phyloP scores from a whole-genome alignment of 2,329 filamentous ascomycete species.

The Curvularia eragrostidis region DNA sequence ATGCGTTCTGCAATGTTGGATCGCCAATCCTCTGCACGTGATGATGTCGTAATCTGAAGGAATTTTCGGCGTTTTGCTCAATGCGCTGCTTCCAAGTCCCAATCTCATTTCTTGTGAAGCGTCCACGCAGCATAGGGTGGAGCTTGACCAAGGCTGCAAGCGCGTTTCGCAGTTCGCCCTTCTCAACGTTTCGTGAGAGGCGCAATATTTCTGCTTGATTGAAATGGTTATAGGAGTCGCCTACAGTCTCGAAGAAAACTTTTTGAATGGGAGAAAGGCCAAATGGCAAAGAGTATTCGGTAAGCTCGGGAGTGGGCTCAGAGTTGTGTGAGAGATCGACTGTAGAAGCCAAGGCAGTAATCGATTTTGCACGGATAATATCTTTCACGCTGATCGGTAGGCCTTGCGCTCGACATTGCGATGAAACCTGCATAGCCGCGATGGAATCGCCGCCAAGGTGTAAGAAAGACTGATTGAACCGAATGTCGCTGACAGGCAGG shows the following conservation, averaged over 20 bases:
- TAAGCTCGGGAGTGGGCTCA: slow-evolving; percentile 1
- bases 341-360: slow-evolving; percentile 33
- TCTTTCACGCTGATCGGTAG: slow-evolving; percentile 43
- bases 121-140: slow-evolving; percentile 52
- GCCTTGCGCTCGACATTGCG: slow-evolving; percentile 40
- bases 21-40: slow-evolving; percentile 19
- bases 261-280: slow-evolving; percentile 41
- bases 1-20: slow-evolving; percentile 26
- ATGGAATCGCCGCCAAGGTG: slow-evolving; percentile 48
- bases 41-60: slow-evolving; percentile 39
- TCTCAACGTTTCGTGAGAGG: slow-evolving; percentile 32
- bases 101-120: slow-evolving; percentile 41
- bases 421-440: slow-evolving; percentile 46
- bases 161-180: slow-evolving; percentile 36
- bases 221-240: slow-evolving; percentile 38
- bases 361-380: slow-evolving; percentile 44
- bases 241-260: slow-evolving; percentile 39
- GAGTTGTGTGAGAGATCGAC: slow-evolving; percentile 22
- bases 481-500: slow-evolving; percentile 34
- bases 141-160: slow-evolving; percentile 41
- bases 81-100: slow-evolving; percentile 46
- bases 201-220: slow-evolving; percentile 43
- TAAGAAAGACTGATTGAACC: slow-evolving; percentile 44
- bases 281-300: slow-evolving; percentile 36
- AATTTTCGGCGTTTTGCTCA: slow-evolving; percentile 28